Evolutionary conservation across 2,329 filamentous ascomycete species (phyloP), one percentile per base, ranked within the genome.

Genomic region (Geosmithia putterillii): DNA sequence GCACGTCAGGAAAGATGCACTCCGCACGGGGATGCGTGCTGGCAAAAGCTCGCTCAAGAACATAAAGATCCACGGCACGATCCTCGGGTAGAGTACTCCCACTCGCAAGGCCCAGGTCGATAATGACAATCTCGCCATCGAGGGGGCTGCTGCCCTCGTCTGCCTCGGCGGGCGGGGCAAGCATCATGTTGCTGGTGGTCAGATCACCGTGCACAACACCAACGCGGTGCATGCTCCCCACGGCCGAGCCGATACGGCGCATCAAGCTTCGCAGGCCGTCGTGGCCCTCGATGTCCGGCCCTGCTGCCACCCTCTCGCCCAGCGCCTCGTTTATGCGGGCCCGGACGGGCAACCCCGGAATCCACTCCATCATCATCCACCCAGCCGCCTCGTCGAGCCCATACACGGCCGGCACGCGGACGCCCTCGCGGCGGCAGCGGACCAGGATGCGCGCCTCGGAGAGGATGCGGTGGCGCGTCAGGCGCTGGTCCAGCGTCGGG

Each of bases 131-230:
- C 43, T 94, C 83, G 2, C 87, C 89, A 1, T 76, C 70, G 45
- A 81, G 54, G 2, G 53, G 46, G 18, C 50, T 43, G 6, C 42
- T 1, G 18, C 40, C 50, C 12, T 50, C 53, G 25, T 41, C 47
- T 15, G 44, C 46, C 38, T 46, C 38, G 9, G 21, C 18, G 18
- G 15, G 10, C 18, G 55, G 56, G 14, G 70, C 69, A 51, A 96
- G 59, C 82, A 98, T 95, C 66, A 98, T 73, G 64, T 98, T 98
- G 65, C 89, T 95, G 49, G 89, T 98, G 47, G 92, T 98, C 65
- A 98, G 64, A 66, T 98, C 92, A 36, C 92, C 92, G 66, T 98
- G 92, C 46, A 95, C 80, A 44, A 96, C 76, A 15, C 90, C 90
- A n/a, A 79, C 73, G 44, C 73, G 74, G 68, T 98, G 92, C 69